Base-by-base conservation (phyloP, 2,329 filamentous ascomycete genomes). In the Botrytis fragariae region DNA sequence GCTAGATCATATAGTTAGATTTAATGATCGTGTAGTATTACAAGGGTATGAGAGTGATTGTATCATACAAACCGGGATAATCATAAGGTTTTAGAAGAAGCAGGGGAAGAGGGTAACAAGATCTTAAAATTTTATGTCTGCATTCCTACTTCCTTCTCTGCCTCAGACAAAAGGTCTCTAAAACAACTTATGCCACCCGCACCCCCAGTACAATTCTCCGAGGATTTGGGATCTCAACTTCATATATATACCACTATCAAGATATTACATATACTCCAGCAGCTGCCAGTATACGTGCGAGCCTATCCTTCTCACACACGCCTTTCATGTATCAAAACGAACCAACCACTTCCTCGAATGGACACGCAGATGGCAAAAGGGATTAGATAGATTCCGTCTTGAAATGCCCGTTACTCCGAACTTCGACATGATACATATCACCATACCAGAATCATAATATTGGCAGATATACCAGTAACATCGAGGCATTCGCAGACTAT, bases 101-200 rank as follows among this genome's bases (percentile, higher is more conserved):
- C 16, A 44, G 5, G 42, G 2, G 4, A 4, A 1, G 45, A 35
- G 1, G 10, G 9, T 51, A 0, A n/a, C 10, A n/a, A n/a, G 48
- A 1, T 12, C 0, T n/a, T n/a, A n/a, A n/a, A n/a, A n/a, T n/a
- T n/a, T n/a, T n/a, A n/a, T n/a, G n/a, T n/a, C 48, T 51, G 5
- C 10, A 51, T 25, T 51, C 10, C 10, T 0, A 51, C 1, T n/a
- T 1, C 4, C 16, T 7, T 3, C 12, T 4, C 0, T 0, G 14
- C 25, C 14, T 4, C 4, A n/a, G 25, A 1, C 9, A 16, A 12
- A n/a, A 51, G 1, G 2, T 4, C 0, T n/a, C 16, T 16, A 1
- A 51, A n/a, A n/a, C 25, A 3, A n/a, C 12, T 1, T 16, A 10
- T 16, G 14, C 12, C 14, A 16, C 0, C 12, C 25, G 12, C 25